These are phyloP conservation scores for Daphne laureola DNA, from an alignment of 441 rosid species.

Conservation along the genomic window DNA sequence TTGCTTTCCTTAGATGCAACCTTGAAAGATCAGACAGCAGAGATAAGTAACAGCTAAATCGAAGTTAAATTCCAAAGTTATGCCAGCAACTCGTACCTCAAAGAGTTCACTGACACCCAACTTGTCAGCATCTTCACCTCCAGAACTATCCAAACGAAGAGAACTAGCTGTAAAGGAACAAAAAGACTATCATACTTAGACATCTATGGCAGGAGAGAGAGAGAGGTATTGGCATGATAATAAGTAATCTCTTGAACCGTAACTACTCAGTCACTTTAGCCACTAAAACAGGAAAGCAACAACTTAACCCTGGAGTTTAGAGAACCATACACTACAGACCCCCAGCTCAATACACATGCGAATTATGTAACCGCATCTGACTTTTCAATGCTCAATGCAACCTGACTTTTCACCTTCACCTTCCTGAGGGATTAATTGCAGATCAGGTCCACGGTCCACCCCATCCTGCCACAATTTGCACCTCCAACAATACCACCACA, in stretches of 20 bases:
- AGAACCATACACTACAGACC: background rate
- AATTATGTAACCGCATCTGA: no score
- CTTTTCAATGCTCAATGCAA: no score
- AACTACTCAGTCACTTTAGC: no score
- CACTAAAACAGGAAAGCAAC: background rate
- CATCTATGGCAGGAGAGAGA: background rate
- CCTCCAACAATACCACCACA: no score
- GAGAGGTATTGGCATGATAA: background rate
- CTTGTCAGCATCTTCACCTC: slow-evolving; percentile 78
- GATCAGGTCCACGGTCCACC: no score
- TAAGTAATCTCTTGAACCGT: no score
- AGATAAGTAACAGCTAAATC: slow-evolving; percentile 10
- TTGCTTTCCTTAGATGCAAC: slow-evolving; percentile 71
- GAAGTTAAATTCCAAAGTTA: slow-evolving; percentile 4
- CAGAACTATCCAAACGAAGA: slow-evolving; percentile 72
- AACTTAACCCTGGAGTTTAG: slow-evolving; percentile 2
- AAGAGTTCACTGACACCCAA: slow-evolving; percentile 82
- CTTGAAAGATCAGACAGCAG: slow-evolving; percentile 33
- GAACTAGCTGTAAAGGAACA: slow-evolving; percentile 49
- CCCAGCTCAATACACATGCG: background rate
- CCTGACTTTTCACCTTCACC: no score
- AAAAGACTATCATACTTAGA: background rate
- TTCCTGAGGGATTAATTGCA: no score
- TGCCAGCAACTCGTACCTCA: slow-evolving; percentile 48
- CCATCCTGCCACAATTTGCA: no score